Percentiles rank a stretch among this genome's conserved stretches.
Evolutionary conservation across 2,329 filamentous ascomycete genomes (phyloP).

Genomic region (Fusarium xylarioides): DNA sequence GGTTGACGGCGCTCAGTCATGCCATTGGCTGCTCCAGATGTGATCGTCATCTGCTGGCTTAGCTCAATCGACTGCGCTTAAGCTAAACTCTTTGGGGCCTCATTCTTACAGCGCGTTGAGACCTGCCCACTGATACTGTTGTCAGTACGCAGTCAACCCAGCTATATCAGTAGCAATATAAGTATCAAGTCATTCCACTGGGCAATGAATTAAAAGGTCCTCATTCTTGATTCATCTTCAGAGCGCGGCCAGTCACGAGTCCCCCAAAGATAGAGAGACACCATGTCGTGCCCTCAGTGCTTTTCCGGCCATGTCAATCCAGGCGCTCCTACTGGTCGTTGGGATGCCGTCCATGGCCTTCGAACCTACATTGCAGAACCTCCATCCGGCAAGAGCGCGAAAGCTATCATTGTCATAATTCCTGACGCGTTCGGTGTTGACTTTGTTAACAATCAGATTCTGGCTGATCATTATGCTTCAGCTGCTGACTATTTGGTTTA

Average conservation of each 20-base stretch:
- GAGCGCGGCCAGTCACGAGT: fast-evolving
- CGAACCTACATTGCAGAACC: slow-evolving; percentile 58
- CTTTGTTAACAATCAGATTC: slow-evolving; percentile 60
- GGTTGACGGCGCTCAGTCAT: neutral
- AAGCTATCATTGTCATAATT: slow-evolving; percentile 62
- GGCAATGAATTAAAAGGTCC: fast-evolving
- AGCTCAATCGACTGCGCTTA: neutral
- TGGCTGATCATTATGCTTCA: slow-evolving; percentile 64
- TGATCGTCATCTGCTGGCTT: neutral
- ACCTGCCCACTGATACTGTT: neutral
- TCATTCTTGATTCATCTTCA: neutral
- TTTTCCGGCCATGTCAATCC: slow-evolving; percentile 58
- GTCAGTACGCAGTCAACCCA: neutral
- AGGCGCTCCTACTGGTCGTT: slow-evolving; percentile 55
- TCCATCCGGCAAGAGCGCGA: slow-evolving; percentile 41
- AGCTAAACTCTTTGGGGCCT: neutral
- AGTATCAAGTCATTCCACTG: neutral
- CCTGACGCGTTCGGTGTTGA: slow-evolving; percentile 65
- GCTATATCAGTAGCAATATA: neutral
- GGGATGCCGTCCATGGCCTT: slow-evolving; percentile 57
- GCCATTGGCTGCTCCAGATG: neutral
- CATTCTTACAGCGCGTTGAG: neutral
- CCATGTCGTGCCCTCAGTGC: slow-evolving; percentile 54
- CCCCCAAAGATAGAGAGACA: neutral
- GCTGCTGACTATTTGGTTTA: slow-evolving; percentile 61